Conservation (phyloP, 805 yeast species). For the Kodamaea fukazawae region DNA sequence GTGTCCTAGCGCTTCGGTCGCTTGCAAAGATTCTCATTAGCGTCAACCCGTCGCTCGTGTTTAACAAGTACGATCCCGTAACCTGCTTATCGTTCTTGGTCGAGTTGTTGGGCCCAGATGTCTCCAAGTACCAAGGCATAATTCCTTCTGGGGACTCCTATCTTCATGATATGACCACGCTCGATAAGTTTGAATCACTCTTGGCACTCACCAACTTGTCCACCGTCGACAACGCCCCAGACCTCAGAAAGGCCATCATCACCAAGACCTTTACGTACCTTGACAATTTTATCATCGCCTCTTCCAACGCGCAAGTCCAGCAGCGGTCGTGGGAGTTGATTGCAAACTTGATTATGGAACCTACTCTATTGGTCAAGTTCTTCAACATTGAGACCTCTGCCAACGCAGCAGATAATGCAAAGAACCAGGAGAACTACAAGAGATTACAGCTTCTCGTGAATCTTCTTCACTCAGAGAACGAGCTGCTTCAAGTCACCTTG, state of each 20-base stretch:
- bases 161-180: conserved; percentile 27
- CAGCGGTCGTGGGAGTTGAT: conserved; percentile 61
- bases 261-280: conserved; percentile 47
- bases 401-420: conserved; percentile 2
- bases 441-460: conserved; percentile 31
- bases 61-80: conserved; percentile 38
- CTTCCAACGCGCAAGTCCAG: conserved; percentile 45
- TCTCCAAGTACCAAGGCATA: conserved; percentile 18
- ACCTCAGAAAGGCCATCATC: conserved; percentile 35
- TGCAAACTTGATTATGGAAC: conserved; percentile 52
- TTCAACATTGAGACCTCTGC: conserved; percentile 47
- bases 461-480: conserved; percentile 33
- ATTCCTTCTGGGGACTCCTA: conserved; percentile 13
- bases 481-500: conserved; percentile 26
- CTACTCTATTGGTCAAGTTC: conserved; percentile 48
- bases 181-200: conserved; percentile 54
- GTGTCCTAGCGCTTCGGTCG: conserved; percentile 37
- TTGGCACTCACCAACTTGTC: conserved; percentile 69
- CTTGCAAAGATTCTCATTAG: conserved; percentile 46
- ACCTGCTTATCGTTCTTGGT: conserved; percentile 49
- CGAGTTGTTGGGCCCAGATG: conserved; percentile 41
- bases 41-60: conserved; percentile 41
- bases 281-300: conserved; percentile 39
- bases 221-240: conserved; percentile 40
- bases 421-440: conserved; percentile 21